Evolutionary conservation across 768 basidiomycete genomes (phyloP).

Genomic region (Boletus edulis): DNA sequence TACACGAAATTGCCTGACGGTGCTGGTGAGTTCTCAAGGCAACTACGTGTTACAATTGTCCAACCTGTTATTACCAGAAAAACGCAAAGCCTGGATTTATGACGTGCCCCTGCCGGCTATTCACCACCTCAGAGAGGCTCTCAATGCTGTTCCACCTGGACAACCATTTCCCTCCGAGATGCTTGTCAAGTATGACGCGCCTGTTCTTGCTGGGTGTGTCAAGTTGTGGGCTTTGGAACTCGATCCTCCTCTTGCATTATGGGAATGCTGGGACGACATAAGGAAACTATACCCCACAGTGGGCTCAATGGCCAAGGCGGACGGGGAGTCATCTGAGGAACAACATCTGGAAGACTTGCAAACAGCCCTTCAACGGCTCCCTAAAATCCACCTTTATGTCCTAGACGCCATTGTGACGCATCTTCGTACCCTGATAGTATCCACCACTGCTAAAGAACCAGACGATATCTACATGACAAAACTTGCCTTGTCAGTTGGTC

Average conservation of each 20-base stretch:
- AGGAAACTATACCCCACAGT: slow-evolving; percentile 82
- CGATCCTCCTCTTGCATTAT: slow-evolving; percentile 79
- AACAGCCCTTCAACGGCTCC: slow-evolving; percentile 62
- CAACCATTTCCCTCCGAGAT: slow-evolving; percentile 51
- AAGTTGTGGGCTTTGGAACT: slow-evolving; percentile 94
- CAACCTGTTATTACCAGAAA: slow-evolving; percentile 47
- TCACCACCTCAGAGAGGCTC: slow-evolving; percentile 81
- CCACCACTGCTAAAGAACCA: slow-evolving; percentile 66
- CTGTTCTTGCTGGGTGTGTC: slow-evolving; percentile 79
- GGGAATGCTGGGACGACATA: slow-evolving; percentile 92
- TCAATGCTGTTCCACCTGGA: slow-evolving; percentile 66
- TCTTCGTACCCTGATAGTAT: slow-evolving; percentile 65
- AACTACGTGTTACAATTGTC: background rate
- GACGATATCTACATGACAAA: slow-evolving; percentile 85
- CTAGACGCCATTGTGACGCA: slow-evolving; percentile 79
- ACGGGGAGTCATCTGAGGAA: slow-evolving; percentile 51
- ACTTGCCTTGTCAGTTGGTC: slow-evolving; percentile 80
- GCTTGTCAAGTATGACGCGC: slow-evolving; percentile 74
- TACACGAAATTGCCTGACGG: slow-evolving; percentile 64
- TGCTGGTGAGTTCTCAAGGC: slow-evolving; percentile 44
- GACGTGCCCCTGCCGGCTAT: slow-evolving; percentile 82
- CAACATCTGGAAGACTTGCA: slow-evolving; percentile 63
- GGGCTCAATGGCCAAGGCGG: slow-evolving; percentile 52
- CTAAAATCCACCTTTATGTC: slow-evolving; percentile 77
- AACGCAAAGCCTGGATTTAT: slow-evolving; percentile 92